Conservation (phyloP, 805 yeast genomes). For the Kodamaea kaohsiungensis region DNA sequence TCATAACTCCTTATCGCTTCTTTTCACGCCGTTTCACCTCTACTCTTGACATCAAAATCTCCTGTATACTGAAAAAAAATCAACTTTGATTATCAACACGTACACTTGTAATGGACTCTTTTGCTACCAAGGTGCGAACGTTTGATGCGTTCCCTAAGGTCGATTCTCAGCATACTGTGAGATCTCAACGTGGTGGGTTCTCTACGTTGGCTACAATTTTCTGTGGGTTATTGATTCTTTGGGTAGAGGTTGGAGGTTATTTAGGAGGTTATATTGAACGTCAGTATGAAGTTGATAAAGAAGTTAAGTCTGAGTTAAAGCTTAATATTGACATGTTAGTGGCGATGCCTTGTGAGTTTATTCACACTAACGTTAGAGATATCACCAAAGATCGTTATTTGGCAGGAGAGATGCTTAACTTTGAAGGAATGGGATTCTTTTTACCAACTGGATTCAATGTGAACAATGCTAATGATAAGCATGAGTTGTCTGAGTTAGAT, state of each 20-base stretch:
- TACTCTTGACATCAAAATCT: not conserved
- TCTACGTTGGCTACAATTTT: constrained; percentile 67
- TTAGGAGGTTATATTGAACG: constrained; percentile 81
- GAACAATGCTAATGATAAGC: constrained; percentile 45
- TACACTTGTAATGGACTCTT: constrained; percentile 31
- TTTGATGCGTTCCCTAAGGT: constrained; percentile 51
- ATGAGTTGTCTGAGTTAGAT: constrained; percentile 64
- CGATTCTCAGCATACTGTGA: constrained; percentile 57
- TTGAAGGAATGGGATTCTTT: constrained; percentile 62
- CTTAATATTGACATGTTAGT: constrained; percentile 81
- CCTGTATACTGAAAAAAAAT: not conserved
- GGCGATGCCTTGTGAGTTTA: constrained; percentile 76
- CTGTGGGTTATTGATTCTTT: constrained; percentile 64
- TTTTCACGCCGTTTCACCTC: no score
- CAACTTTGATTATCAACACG: not conserved
- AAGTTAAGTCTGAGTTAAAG: constrained; percentile 55
- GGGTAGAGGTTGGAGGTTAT: constrained; percentile 83
- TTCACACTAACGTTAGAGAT: constrained; percentile 79
- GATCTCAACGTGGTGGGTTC: constrained; percentile 76
- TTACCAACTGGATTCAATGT: constrained; percentile 52
- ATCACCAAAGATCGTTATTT: constrained; percentile 72
- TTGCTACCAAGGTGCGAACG: constrained; percentile 41
- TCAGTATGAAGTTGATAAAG: constrained; percentile 72
- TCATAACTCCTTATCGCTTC: not conserved
- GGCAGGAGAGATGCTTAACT: constrained; percentile 73